These are phyloP conservation scores for Epichloe sylvatica DNA, from an alignment of 2,329 filamentous ascomycete species.

Conservation along the genomic window DNA sequence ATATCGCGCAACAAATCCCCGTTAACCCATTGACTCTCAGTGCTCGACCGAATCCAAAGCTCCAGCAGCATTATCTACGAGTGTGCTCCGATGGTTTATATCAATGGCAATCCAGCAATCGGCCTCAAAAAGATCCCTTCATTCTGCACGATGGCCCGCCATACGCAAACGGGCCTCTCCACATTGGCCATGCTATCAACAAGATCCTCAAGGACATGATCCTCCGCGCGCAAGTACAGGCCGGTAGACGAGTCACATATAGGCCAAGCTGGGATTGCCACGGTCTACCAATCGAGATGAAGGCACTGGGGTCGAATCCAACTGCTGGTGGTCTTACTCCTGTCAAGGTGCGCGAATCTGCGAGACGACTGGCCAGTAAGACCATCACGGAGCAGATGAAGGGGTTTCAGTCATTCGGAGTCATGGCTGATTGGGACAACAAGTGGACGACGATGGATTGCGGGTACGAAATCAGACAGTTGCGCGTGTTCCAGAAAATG, in stretches of 20 bases:
- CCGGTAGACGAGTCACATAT: constrained; percentile 59
- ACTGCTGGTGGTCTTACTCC: constrained; percentile 30
- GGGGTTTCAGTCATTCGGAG: constrained; percentile 56
- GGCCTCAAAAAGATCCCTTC: constrained; percentile 49
- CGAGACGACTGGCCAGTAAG: constrained; percentile 49
- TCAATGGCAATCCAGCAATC: constrained; percentile 58
- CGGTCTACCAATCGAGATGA: constrained; percentile 91
- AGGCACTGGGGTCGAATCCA: constrained; percentile 54
- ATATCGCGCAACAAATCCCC: not conserved
- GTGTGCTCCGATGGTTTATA: constrained; percentile 81
- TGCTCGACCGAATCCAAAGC: constrained; percentile 35
- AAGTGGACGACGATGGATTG: constrained; percentile 70
- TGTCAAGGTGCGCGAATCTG: constrained; percentile 48
- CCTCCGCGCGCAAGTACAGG: constrained; percentile 63
- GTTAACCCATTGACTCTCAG: constrained; percentile 20
- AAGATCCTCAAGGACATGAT: constrained; percentile 96
- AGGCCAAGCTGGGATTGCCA: constrained; percentile 96
- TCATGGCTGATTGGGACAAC: constrained; percentile 70
- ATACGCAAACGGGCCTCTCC: constrained; percentile 85
- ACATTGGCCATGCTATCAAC: constrained; percentile 90
- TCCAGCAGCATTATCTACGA: constrained; percentile 47
- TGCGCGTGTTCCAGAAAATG: constrained; percentile 63
- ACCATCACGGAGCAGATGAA: constrained; percentile 62
- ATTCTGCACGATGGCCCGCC: constrained; percentile 89
- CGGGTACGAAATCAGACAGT: constrained; percentile 59